Evolutionary conservation across 2,329 filamentous ascomycete genomes (phyloP), one percentile per base, ranked within the genome.

Genomic region (Monilinia fructigena): DNA sequence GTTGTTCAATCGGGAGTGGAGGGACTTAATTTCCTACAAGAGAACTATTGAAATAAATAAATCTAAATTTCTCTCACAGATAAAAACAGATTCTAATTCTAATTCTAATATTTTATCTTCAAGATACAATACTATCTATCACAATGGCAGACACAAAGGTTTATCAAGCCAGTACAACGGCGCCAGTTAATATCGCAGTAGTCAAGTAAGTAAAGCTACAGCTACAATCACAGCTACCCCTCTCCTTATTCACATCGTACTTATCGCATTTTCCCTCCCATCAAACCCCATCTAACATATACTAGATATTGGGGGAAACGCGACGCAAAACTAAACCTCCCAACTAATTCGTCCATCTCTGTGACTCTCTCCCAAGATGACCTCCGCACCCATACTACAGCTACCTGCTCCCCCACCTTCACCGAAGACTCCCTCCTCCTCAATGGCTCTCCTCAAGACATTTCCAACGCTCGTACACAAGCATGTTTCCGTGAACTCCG

Each of bases 281-380:
- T 40, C 59, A 70, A 67, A 42, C 67, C 56, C 68, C 66, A 66
- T 67, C 68, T 72, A 64, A 74, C 31, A 52, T 42, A 8, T 16
- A 66, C 18, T 72, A 87, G 85, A 77, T 90, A 99, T 86, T 99
- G 96, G 95, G 95, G 96, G 74, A 99, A 99, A 82, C 91, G 95
- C 70, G 93, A 98, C 79, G 80, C 91, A 63, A 92, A 91, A 77
- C 87, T 98, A 74, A 99, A 99, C 80, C 90, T 98, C 66, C 95
- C 95, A 47, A 98, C 95, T 77, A 99, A 99, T 83, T 96, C 92
- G 71, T 99, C 95, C 71, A 88, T 99, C 76, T 97, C 92, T 70
- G 94, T 99, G 67, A 99, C 95, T 66, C 90, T 99, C 74, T 95
- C 93, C 61, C 95, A 99, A 81, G 84, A 86, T 78, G 94, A 97